Base-by-base conservation (phyloP, 176 grass and related monocot genomes). In the Oryza meyeriana region DNA sequence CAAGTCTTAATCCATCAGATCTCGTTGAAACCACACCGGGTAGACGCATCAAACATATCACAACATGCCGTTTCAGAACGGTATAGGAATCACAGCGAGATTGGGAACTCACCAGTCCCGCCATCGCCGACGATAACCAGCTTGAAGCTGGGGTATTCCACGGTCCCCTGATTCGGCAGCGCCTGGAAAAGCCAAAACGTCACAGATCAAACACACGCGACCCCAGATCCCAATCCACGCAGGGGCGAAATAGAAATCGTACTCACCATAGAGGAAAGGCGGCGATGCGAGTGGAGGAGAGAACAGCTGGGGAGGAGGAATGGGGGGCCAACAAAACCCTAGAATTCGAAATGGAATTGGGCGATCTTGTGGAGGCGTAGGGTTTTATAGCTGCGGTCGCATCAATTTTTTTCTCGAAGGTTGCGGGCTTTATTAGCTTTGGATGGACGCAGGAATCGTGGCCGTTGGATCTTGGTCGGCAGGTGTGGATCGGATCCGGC, bases 51-150 rank as follows among this genome's bases (percentile, higher is more conserved):
- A 18, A 12, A 32, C 40, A 40, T 16, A 82, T 26, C 47, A 72
- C 14, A 5, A 33, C 18, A 35, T 10, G 2, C 16, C 13, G 1
- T 42, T 28, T 3, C 30, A 12, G 29, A 31, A 36, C 17, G 42
- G 22, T 10, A 47, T 27, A 74, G 20, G 26, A 30, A 18, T 16
- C 5, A 13, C 0, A 30, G 1, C 25, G 24, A 28, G 16, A 0
- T 2, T 10, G 5, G 14, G 10, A 65, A 64, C 87, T 83, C 79
- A 97, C 94, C 94, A 33, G 94, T 97, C 32, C 94, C 91, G 26
- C 94, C 91, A 76, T 97, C 94, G 25, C 94, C 94, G 61, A 97
- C 94, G 72, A 97, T 83, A 72, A 97, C 91, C 47, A 97, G 91
- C 81, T 94, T 97, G 78, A 97, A 97, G 84, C 86, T 94, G 20